These are phyloP conservation scores for Phoenix roebelenii DNA, from an alignment of 176 grass and related monocot genomes.

Conservation along the genomic window DNA sequence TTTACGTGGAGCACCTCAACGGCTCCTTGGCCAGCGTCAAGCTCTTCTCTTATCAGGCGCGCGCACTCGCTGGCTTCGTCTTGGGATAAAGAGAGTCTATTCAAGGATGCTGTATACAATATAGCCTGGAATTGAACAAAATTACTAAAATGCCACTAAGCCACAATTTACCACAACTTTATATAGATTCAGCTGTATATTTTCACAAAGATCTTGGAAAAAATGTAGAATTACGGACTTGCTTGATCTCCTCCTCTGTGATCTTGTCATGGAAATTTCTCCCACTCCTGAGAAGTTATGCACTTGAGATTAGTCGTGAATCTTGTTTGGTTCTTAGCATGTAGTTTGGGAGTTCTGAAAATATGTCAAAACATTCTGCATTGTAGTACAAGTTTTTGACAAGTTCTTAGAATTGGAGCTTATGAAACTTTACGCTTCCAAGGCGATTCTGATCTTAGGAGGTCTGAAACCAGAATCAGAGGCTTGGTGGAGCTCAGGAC, in stretches of 20 bases:
- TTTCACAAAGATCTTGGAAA: no score
- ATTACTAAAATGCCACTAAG: constrained; percentile 4
- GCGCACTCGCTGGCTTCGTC: constrained; percentile 35
- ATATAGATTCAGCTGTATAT: background rate
- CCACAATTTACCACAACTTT: background rate
- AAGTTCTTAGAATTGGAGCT: background rate
- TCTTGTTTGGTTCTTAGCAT: no score
- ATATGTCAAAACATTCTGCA: background rate
- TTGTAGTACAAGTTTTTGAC: background rate
- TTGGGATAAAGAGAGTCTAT: constrained; percentile 24
- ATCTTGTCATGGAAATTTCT: constrained; percentile 9
- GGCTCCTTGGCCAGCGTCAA: constrained; percentile 21
- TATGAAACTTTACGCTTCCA: constrained; percentile 25
- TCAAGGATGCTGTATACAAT: constrained; percentile 24
- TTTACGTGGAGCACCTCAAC: constrained; percentile 16
- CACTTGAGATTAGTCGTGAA: no score
- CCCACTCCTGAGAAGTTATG: constrained; percentile 15
- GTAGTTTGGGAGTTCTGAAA: no score
- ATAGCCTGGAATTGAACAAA: constrained; percentile 25
- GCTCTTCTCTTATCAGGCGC: constrained; percentile 29
- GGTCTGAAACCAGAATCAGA: background rate
- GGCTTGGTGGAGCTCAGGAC: background rate
- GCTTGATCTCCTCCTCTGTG: constrained; percentile 30
- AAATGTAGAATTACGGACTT: background rate
- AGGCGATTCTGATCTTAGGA: constrained; percentile 20